Percentiles rank a stretch among this genome's conserved stretches.
These are phyloP conservation scores for Rossbeevera mucosa DNA, from an alignment of 768 basidiomycete genomes.

Conservation along the genomic window DNA sequence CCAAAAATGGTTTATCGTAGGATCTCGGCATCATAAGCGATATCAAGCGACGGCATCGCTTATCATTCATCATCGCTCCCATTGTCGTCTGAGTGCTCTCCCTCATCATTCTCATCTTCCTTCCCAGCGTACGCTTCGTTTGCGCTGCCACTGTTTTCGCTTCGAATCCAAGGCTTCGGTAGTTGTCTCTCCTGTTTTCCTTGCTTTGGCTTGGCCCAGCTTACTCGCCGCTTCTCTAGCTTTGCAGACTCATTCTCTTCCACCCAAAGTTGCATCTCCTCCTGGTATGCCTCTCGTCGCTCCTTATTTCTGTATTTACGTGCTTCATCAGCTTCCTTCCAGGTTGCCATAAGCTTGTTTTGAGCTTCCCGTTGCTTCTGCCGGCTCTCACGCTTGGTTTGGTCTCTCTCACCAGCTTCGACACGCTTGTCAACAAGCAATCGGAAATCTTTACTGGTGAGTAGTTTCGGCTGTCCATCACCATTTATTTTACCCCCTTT, in stretches of 20 bases:
- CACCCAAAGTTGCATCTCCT: neutral
- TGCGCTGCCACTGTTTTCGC: too few species aligned
- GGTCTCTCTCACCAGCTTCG: too few species aligned
- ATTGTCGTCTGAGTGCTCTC: too few species aligned
- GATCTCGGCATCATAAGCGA: too few species aligned
- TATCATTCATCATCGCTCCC: too few species aligned
- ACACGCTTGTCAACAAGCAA: too few species aligned
- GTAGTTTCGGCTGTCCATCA: conserved; percentile 21
- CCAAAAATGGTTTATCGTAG: too few species aligned
- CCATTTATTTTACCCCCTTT: conserved; percentile 6
- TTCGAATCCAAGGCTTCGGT: too few species aligned
- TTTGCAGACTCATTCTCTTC: neutral
- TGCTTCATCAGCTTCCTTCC: conserved; percentile 17
- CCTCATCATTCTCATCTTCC: too few species aligned
- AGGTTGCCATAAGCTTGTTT: conserved; percentile 8
- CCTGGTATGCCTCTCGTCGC: neutral
- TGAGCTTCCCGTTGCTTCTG: neutral
- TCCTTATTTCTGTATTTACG: neutral
- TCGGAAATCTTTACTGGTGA: conserved; percentile 21
- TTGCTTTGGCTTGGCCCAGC: neutral
- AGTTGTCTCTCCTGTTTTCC: neutral
- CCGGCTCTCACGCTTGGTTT: neutral
- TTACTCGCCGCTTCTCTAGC: neutral
- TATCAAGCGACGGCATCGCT: too few species aligned
- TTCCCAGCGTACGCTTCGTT: too few species aligned